Evolutionary conservation across 495 filamentous ascomycete species (phyloP).

Genomic region (Penicillium canariense): DNA sequence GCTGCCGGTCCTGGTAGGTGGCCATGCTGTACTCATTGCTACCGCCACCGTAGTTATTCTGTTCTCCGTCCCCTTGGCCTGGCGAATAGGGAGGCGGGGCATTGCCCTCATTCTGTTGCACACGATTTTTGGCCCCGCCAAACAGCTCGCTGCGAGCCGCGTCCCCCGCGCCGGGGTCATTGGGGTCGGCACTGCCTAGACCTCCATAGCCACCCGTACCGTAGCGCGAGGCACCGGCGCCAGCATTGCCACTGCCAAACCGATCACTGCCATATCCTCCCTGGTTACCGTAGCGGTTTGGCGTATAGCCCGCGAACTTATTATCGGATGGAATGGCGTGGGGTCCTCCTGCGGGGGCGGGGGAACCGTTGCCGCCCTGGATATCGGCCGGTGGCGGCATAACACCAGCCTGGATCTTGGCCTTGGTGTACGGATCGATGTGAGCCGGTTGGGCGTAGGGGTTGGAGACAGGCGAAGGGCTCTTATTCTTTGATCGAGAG

Average conservation of each 20-base stretch:
- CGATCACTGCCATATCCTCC: conserved; percentile 64
- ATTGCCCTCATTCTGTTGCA: conserved; percentile 40
- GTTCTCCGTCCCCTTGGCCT: conserved; percentile 20
- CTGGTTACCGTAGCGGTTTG: conserved; percentile 60
- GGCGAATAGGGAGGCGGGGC: conserved; percentile 47
- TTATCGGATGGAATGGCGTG: conserved; percentile 47
- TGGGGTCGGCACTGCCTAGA: conserved; percentile 55
- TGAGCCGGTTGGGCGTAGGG: conserved; percentile 66
- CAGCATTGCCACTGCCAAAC: conserved; percentile 47
- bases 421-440: conserved; percentile 62
- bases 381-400: conserved; percentile 40
- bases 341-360: conserved; percentile 22
- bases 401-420: conserved; percentile 49
- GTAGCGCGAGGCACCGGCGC: conserved; percentile 38
- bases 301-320: conserved; percentile 52
- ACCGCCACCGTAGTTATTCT: conserved; percentile 40
- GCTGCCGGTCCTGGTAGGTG: conserved; percentile 60
- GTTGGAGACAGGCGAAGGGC: conserved; percentile 51
- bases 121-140: conserved; percentile 58
- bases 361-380: conserved; percentile 27
- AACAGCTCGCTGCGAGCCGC: conserved; percentile 63
- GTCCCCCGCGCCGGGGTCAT: conserved; percentile 49
- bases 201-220: conserved; percentile 74
- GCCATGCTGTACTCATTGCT: conserved; percentile 57
- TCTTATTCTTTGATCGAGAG: conserved; percentile 57